Percentiles rank a stretch among this genome's conserved stretches.
These are phyloP conservation scores for Penicillium paneum DNA, from an alignment of 2,329 filamentous ascomycete genomes.

Conservation along the genomic window DNA sequence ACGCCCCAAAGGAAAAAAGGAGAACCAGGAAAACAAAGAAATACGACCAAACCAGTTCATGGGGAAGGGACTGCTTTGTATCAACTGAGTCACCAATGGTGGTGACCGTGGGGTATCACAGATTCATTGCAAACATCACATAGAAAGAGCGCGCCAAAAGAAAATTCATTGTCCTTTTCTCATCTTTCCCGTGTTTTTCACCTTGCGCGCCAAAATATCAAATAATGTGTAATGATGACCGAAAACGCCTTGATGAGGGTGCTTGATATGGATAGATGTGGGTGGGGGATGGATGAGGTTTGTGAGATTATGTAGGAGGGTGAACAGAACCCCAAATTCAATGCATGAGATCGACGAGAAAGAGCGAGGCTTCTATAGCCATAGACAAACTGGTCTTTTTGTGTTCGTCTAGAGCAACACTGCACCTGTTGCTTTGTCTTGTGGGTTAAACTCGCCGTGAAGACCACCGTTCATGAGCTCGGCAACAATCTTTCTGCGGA, in stretches of 20 bases:
- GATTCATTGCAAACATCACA: conserved; percentile 19
- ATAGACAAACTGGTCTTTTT: neutral
- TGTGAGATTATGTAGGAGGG: neutral
- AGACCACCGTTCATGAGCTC: conserved; percentile 48
- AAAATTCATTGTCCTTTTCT: conserved; percentile 3
- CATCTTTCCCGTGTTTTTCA: conserved; percentile 11
- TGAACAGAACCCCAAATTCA: neutral
- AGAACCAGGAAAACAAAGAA: neutral
- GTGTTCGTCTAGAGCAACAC: conserved; percentile 22
- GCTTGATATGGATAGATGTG: neutral
- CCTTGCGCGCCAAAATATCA: conserved; percentile 16
- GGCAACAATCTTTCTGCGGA: conserved; percentile 48
- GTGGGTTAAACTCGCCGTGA: conserved; percentile 41
- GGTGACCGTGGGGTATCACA: conserved; percentile 22
- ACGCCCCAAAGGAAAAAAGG: neutral
- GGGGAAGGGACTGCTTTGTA: neutral
- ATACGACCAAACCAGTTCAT: neutral
- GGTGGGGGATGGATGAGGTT: neutral
- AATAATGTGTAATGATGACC: conserved; percentile 1
- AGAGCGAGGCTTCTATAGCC: neutral
- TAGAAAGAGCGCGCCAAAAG: neutral
- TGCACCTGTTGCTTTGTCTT: conserved; percentile 14
- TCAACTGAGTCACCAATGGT: conserved; percentile 5
- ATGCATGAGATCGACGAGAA: neutral
- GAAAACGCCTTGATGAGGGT: conserved; percentile 3